These are phyloP conservation scores for Paramecium pentaurelia DNA, from an alignment of 73 alveolate genomes.

Conservation along the genomic window DNA sequence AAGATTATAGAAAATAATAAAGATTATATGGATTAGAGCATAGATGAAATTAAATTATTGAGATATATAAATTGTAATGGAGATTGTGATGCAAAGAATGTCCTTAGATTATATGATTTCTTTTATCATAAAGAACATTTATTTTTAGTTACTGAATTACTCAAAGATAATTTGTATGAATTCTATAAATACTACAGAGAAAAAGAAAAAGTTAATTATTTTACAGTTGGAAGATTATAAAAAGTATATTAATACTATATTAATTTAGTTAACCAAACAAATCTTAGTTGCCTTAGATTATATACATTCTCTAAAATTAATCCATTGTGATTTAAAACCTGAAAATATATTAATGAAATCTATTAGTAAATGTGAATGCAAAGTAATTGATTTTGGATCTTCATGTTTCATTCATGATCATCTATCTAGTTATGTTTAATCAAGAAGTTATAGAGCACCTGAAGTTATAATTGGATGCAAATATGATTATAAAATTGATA, in stretches of 20 bases:
- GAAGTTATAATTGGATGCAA: slow-evolving; percentile 78
- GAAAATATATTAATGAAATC: slow-evolving; percentile 64
- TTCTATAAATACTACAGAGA: slow-evolving; percentile 96
- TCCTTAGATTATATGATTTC: slow-evolving; percentile 52
- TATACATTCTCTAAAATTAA: slow-evolving; percentile 65
- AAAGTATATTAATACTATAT: neutral
- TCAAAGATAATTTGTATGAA: slow-evolving; percentile 98
- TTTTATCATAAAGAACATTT: slow-evolving; percentile 94
- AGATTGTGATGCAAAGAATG: slow-evolving; percentile 92
- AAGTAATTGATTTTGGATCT: slow-evolving; percentile 79
- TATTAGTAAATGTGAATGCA: slow-evolving; percentile 65
- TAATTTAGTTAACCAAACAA: slow-evolving; percentile 61
- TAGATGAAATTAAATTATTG: slow-evolving; percentile 98
- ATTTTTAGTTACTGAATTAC: slow-evolving; percentile 96
- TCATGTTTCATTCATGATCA: slow-evolving; percentile 69
- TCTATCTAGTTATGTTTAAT: slow-evolving; percentile 67
- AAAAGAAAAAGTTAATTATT: slow-evolving; percentile 90
- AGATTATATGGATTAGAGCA: slow-evolving; percentile 97
- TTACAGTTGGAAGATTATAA: slow-evolving; percentile 74
- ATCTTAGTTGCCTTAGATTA: slow-evolving; percentile 71
- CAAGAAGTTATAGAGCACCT: slow-evolving; percentile 80
- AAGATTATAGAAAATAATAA: slow-evolving; percentile 98
- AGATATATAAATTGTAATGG: slow-evolving; percentile 94
- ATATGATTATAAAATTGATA: slow-evolving; percentile 79
- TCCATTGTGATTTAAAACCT: slow-evolving; percentile 57